Base-by-base conservation (phyloP, 495 filamentous ascomycete species). In the Aspergillus avenaceus region DNA sequence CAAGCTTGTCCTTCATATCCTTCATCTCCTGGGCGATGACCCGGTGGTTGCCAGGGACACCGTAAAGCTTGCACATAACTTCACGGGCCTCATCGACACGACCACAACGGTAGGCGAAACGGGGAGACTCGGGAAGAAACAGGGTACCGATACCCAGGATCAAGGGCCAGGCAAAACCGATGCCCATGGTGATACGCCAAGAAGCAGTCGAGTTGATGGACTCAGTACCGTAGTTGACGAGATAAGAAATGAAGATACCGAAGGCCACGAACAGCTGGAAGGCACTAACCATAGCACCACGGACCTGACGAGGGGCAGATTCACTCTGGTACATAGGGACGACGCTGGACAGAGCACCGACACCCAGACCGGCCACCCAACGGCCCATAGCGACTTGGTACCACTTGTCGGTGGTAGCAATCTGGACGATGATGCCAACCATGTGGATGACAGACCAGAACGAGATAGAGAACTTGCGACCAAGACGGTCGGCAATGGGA, bases 181-280 rank as follows among this genome's bases (percentile, higher is more conserved):
- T 73, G 25, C 86, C 89, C 78, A 86, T 91, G 50, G 88, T 82
- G 50, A 95, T 87, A 46, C 86, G 76, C 86, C 89, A 95, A 13
- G 84, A 83, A 25, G 76, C 79, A 31, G 81, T 80, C 34, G 68
- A 68, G 22, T 79, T 57, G 44, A 69, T 66, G 12, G 49, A 60
- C 49, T 81, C 70, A 21, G 88, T 91, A 29, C 87, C 88, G 63
- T 75, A 93, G 68, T 93, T 91, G 76, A 92, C 77, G 67, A 86
- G 83, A 66, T 89, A 83, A 52, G 88, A 86, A 38, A 83, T 79
- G 71, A 90, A 89, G 68, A 92, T 93, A 55, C 89, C 89, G 49
- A 90, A 76, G 24, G 90, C 90, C 64, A 93, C 87, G 71, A 93
- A 90, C 19, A 95, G 79, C 72, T 95, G 89, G 74, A 95, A 93